Evolutionary conservation across 768 basidiomycete species (phyloP), one percentile per base, ranked within the genome.

Genomic region (Pleurotus eryngii): DNA sequence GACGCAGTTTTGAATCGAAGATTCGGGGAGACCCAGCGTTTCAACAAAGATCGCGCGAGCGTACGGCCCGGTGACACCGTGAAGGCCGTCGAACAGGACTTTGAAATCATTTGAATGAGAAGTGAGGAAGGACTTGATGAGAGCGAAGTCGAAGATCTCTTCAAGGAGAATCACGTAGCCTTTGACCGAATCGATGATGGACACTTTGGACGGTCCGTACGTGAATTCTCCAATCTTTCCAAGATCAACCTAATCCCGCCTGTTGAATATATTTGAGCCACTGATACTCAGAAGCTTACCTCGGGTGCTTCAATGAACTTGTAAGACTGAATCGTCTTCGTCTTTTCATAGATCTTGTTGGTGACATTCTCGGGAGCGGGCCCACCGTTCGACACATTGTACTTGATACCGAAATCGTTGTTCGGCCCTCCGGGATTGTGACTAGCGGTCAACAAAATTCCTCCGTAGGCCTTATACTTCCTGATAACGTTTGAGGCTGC

Each of bases 401-500:
- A 99, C 75, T 99, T 98, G 84, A 99, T 98, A 48, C 97, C 97
- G 70, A 98, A 99, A 73, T 99, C 97, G 65, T 91, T 89, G 68
- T 93, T 83, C n/a, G 97, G 97, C 20, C 97, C 97, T 55, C 97
- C 97, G 15, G 97, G 95, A 73, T 99, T 99, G 80, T 99, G 97
- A 59, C 87, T 90, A 15, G 97, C 97, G 4, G 97, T 99, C 62
- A 99, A 80, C 55, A 99, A 81, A 72, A 99, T 99, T 61, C 97
- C 97, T 46, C 97, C 97, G 64, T 92, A 85, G 3, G 95, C 95
- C 73, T 97, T 94, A 79, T 93, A 93, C 65, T 94, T 93, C 61
- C 97, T 81, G 73, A 99, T 99, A 64, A 97, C 75, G 72, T 97
- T 93, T 62, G 94, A 97, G 5, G 90, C 97, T 30, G 97, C 97